These are phyloP conservation scores for Ogataea naganishii DNA, from an alignment of 805 yeast species.

Conservation along the genomic window DNA sequence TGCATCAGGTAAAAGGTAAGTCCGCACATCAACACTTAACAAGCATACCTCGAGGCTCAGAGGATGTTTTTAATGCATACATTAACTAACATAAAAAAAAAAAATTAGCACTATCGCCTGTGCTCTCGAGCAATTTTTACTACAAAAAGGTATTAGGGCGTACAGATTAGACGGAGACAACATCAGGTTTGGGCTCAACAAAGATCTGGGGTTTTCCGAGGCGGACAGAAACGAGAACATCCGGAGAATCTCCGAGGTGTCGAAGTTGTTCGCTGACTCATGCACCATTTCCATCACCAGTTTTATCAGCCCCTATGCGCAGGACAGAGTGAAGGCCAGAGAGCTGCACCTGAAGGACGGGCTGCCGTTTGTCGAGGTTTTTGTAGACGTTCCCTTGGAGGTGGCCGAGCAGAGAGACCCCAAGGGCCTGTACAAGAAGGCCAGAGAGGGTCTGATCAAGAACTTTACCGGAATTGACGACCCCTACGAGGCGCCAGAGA, in stretches of 20 bases:
- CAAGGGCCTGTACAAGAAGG: constrained; percentile 93
- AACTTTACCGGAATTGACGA: constrained; percentile 95
- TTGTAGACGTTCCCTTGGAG: constrained; percentile 85
- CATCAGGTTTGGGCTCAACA: constrained; percentile 88
- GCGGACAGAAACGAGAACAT: constrained; percentile 91
- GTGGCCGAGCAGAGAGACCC: constrained; percentile 98
- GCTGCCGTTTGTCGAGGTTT: constrained; percentile 84
- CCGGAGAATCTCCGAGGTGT: constrained; percentile 89
- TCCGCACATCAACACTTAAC: not conserved
- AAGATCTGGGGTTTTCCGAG: constrained; percentile 89
- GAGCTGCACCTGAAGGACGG: constrained; percentile 67
- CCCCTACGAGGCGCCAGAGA: constrained; percentile 88
- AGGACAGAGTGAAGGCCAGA: constrained; percentile 81
- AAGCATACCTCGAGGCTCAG: too few species aligned
- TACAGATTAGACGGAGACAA: constrained; percentile 95
- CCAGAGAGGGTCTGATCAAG: constrained; percentile 88
- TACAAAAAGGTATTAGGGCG: constrained; percentile 60
- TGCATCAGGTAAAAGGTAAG: constrained; percentile 75
- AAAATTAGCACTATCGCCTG: constrained; percentile 71
- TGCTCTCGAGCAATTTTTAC: constrained; percentile 77
- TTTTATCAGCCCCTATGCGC: constrained; percentile 84
- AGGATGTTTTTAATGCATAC: not conserved
- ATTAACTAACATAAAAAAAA: constrained; percentile 1
- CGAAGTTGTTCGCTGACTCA: constrained; percentile 91
- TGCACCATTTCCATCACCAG: constrained; percentile 82